A percentile compares a stretch with the other conserved stretches of the same genome.
These are phyloP conservation scores for Lantana camara DNA, from an alignment of 257 asterid species.

Conservation along the genomic window DNA sequence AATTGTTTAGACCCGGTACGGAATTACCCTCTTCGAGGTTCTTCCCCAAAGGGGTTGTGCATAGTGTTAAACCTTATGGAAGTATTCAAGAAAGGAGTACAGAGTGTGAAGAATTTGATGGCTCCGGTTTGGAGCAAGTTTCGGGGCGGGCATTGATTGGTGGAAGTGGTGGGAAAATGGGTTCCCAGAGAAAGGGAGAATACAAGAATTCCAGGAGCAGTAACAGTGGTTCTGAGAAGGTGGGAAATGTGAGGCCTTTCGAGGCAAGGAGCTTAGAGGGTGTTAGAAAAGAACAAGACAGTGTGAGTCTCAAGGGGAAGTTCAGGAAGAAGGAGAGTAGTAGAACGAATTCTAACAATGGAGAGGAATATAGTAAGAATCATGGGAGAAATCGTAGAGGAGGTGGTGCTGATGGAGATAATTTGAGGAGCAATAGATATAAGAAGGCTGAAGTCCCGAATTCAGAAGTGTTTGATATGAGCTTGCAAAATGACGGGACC, in stretches of 20 bases:
- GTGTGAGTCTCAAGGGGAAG: constrained; percentile 33
- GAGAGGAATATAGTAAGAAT: constrained; percentile 27
- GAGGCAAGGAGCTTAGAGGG: constrained; percentile 19
- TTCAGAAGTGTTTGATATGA: constrained; percentile 56
- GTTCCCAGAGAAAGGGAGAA: constrained; percentile 21
- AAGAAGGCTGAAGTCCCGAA: constrained; percentile 34
- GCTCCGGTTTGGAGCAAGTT: constrained; percentile 22
- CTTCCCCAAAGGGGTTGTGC: constrained; percentile 93
- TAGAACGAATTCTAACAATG: constrained; percentile 32
- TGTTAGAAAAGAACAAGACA: constrained; percentile 30
- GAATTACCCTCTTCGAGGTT: constrained; percentile 74
- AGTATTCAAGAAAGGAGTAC: constrained; percentile 29
- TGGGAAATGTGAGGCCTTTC: constrained; percentile 28
- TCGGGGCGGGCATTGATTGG: neutral
- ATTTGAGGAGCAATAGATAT: constrained; percentile 25
- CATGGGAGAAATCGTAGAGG: constrained; percentile 18
- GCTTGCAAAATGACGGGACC: constrained; percentile 67
- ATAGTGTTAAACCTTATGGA: constrained; percentile 72
- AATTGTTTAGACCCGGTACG: constrained; percentile 58
- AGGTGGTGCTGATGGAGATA: constrained; percentile 24
- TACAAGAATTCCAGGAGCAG: constrained; percentile 24
- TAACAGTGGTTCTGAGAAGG: constrained; percentile 24
- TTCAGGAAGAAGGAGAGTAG: constrained; percentile 38
- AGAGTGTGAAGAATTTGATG: constrained; percentile 27
- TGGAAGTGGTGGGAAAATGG: constrained; percentile 24